Evolutionary conservation across 164 flowering plant species (phyloP).

Genomic region (Vitis rupestris): DNA sequence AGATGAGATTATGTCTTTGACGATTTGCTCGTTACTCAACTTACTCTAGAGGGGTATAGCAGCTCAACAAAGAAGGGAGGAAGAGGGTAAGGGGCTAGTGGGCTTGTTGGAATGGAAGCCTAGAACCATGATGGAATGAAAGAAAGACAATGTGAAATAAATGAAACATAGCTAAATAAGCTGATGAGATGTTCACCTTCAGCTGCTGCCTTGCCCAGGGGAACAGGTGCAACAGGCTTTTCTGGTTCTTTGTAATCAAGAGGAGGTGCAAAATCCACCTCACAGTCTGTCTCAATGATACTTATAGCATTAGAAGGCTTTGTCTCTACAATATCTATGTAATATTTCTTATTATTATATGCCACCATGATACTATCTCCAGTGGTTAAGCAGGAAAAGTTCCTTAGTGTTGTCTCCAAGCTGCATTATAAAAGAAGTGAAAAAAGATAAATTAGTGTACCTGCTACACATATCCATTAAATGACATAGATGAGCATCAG

Average conservation of each 20-base stretch:
- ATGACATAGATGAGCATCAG: background rate
- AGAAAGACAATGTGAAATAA: background rate
- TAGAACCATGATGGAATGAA: background rate
- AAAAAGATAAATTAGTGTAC: background rate
- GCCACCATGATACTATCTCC: constrained; percentile 98
- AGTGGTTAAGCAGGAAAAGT: constrained; percentile 86
- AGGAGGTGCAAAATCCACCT: constrained; percentile 98
- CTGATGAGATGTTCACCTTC: constrained; percentile 43
- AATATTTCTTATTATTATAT: constrained; percentile 85
- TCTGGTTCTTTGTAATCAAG: constrained; percentile 93
- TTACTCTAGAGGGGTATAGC: too few relatives aligned
- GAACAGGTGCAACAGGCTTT: constrained; percentile 44
- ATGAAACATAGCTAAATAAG: background rate
- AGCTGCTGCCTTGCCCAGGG: constrained; percentile 44
- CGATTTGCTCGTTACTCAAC: too few relatives aligned
- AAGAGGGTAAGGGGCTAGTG: too few relatives aligned
- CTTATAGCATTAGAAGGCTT: constrained; percentile 85
- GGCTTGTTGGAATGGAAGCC: background rate
- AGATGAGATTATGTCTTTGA: too few relatives aligned
- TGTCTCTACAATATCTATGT: constrained; percentile 84
- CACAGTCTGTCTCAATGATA: constrained; percentile 95
- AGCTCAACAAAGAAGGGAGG: too few relatives aligned
- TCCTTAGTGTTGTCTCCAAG: constrained; percentile 92
- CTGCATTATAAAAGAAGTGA: constrained; percentile 37
- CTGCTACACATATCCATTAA: background rate